phyloP scores from a whole-genome alignment of 2,329 filamentous ascomycete species.

The Trichophyton verrucosum region DNA sequence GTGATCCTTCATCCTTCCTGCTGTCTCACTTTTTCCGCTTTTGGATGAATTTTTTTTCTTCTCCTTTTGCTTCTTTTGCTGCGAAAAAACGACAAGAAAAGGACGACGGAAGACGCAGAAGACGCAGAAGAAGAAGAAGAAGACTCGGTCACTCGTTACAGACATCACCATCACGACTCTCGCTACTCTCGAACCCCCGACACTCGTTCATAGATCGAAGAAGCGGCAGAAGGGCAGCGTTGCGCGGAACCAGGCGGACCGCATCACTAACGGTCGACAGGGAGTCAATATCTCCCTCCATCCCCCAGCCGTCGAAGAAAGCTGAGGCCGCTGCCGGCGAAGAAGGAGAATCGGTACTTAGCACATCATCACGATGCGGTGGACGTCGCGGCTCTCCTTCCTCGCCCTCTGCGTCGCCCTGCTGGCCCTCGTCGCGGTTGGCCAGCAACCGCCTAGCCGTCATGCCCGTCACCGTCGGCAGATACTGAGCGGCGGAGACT shows the following conservation, averaged over 20 bases:
- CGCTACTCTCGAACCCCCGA: background rate
- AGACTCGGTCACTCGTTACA: background rate
- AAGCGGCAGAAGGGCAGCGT: background rate
- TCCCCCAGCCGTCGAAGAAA: too few relatives aligned
- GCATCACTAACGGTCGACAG: background rate
- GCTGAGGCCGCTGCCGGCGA: background rate
- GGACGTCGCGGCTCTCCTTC: constrained; percentile 12
- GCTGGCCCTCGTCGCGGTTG: constrained; percentile 10
- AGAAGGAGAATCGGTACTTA: background rate
- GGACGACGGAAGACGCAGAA: background rate
- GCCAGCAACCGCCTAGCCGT: background rate
- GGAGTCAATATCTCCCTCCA: background rate
- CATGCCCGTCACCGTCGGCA: constrained; percentile 4
- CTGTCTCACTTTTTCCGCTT: constrained; percentile 4
- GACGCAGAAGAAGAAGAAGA: background rate
- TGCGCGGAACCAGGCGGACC: background rate
- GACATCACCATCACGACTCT: background rate
- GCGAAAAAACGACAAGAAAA: background rate
- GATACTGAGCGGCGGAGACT: background rate
- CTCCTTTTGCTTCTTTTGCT: background rate
- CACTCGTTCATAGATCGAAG: background rate
- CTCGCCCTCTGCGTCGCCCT: constrained; percentile 11
- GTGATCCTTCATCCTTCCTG: background rate
- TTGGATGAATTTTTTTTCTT: background rate
- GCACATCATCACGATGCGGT: constrained; percentile 10